Conservation (phyloP, 2,329 filamentous ascomycete genomes). For the Aspergillus costaricaensis region DNA sequence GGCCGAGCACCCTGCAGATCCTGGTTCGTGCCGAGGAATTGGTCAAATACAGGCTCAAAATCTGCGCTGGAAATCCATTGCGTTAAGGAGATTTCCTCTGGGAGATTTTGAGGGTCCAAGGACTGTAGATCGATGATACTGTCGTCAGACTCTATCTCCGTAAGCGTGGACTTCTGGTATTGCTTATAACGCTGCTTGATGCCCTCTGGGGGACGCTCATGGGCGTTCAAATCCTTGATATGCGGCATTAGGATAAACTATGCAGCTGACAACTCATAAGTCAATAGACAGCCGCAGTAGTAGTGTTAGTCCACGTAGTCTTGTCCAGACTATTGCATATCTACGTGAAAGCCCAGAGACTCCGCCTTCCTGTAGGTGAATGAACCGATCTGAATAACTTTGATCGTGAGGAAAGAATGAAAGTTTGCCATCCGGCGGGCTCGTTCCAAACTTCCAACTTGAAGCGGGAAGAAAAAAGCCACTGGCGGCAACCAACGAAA, state of each 20-base stretch:
- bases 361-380: background rate
- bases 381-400: background rate
- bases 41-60: slow-evolving; percentile 34
- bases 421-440: background rate
- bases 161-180: slow-evolving; percentile 63
- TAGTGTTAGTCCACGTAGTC: background rate
- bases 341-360: background rate
- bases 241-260: slow-evolving; percentile 28
- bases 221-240: slow-evolving; percentile 63
- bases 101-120: slow-evolving; percentile 37
- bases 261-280: background rate
- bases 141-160: slow-evolving; percentile 54
- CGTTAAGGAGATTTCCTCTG: slow-evolving; percentile 29
- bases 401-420: background rate
- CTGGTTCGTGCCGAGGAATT: slow-evolving; percentile 28
- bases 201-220: slow-evolving; percentile 72
- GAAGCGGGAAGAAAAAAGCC: background rate
- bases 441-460: background rate
- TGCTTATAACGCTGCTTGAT: slow-evolving; percentile 74
- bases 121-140: slow-evolving; percentile 59
- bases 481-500: background rate
- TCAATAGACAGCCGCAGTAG: background rate
- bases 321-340: slow-evolving; percentile 2
- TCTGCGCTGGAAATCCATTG: slow-evolving; percentile 32
- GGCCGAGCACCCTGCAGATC: slow-evolving; percentile 14